Percentiles rank a stretch among this genome's conserved stretches.
Conservation (phyloP, 2,329 filamentous ascomycete species). For the Cryphonectria parasitica region DNA sequence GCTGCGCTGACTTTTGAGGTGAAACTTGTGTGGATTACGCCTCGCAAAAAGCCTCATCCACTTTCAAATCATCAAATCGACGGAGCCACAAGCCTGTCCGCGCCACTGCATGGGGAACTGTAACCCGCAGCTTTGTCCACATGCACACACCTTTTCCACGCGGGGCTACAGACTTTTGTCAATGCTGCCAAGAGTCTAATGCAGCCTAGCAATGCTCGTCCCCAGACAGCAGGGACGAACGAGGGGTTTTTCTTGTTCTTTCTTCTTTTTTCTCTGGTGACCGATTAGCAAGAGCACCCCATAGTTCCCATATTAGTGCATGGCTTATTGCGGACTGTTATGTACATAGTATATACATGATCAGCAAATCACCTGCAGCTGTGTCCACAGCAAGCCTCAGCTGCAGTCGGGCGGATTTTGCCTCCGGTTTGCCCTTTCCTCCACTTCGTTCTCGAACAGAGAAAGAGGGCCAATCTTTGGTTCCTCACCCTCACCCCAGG, state of each 20-base stretch:
- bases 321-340: background rate
- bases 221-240: background rate
- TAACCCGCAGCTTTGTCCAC: conserved; percentile 17
- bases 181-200: background rate
- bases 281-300: background rate
- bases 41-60: conserved; percentile 26
- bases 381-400: background rate
- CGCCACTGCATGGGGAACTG: conserved; percentile 19
- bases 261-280: background rate
- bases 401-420: conserved; percentile 9
- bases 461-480: background rate
- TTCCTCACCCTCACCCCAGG: background rate
- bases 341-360: background rate
- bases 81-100: conserved; percentile 22
- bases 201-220: background rate
- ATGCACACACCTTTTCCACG: background rate
- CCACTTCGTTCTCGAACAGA: conserved; percentile 19
- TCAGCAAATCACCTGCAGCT: conserved; percentile 19
- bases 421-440: conserved; percentile 27
- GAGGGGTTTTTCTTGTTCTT: background rate
- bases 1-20: background rate
- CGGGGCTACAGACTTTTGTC: background rate
- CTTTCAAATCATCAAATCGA: conserved; percentile 13
- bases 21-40: conserved; percentile 15
- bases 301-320: background rate